phyloP scores from a whole-genome alignment of 1,139 yeast genomes.

The Lodderomyces beijingensis region DNA sequence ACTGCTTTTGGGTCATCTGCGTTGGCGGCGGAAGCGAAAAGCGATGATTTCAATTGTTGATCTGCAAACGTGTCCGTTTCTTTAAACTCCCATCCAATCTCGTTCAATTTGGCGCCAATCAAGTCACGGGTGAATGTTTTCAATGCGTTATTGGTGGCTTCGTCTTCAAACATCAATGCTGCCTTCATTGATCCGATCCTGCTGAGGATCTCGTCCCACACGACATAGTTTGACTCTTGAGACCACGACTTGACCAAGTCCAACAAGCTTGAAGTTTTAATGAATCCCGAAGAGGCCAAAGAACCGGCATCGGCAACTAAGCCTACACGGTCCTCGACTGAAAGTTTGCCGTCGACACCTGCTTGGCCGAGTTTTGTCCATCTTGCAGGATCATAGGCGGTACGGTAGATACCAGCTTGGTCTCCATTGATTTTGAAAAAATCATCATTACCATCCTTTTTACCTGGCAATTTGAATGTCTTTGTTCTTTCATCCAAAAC shows the following conservation, averaged over 20 bases:
- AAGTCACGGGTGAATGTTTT: slow-evolving; percentile 57
- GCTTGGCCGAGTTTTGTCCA: slow-evolving; percentile 72
- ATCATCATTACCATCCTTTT: slow-evolving; percentile 52
- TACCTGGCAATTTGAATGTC: slow-evolving; percentile 38
- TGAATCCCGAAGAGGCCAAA: slow-evolving; percentile 68
- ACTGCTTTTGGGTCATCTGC: slow-evolving; percentile 55
- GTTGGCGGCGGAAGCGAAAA: slow-evolving; percentile 66
- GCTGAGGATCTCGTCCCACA: slow-evolving; percentile 68
- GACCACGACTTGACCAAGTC: slow-evolving; percentile 66
- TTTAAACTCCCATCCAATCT: slow-evolving; percentile 67
- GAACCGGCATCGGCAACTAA: slow-evolving; percentile 80
- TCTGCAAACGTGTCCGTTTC: slow-evolving; percentile 62
- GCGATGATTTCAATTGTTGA: slow-evolving; percentile 69
- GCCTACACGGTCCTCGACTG: slow-evolving; percentile 83
- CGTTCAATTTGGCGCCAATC: slow-evolving; percentile 52
- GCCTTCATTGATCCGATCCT: slow-evolving; percentile 53
- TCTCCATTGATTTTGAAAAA: slow-evolving; percentile 80
- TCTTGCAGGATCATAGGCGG: slow-evolving; percentile 71
- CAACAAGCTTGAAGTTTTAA: slow-evolving; percentile 62
- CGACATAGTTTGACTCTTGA: slow-evolving; percentile 64
- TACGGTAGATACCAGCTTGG: slow-evolving; percentile 80
- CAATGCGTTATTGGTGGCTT: slow-evolving; percentile 51
- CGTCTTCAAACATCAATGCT: slow-evolving; percentile 70
- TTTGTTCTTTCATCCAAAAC: slow-evolving; percentile 55
- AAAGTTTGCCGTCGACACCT: slow-evolving; percentile 58